Percentiles rank a stretch among this genome's conserved stretches.
These are phyloP conservation scores for Alternaria rosae DNA, from an alignment of 2,329 filamentous ascomycete genomes.

Conservation along the genomic window DNA sequence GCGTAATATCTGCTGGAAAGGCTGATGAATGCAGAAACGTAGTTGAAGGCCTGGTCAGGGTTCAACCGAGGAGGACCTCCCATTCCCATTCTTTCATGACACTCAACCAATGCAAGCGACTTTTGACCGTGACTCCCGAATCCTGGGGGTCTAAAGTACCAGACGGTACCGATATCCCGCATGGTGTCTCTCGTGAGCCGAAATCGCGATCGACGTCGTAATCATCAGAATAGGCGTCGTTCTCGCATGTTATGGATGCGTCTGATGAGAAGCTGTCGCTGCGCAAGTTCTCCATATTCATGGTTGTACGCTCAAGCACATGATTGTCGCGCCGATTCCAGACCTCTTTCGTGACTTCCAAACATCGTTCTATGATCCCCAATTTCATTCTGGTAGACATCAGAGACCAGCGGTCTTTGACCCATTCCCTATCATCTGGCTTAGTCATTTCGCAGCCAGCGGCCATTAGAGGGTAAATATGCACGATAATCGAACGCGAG, in stretches of 20 bases:
- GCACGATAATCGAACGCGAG: constrained; percentile 70
- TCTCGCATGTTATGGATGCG: constrained; percentile 32
- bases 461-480: constrained; percentile 73
- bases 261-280: constrained; percentile 17
- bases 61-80: constrained; percentile 56
- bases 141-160: constrained; percentile 56
- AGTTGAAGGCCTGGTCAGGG: background rate
- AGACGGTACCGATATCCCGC: constrained; percentile 1
- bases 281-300: constrained; percentile 1
- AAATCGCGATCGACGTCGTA: constrained; percentile 25
- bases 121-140: constrained; percentile 69
- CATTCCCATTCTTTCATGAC: constrained; percentile 77
- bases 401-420: constrained; percentile 66
- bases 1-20: background rate
- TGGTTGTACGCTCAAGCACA: constrained; percentile 42
- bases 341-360: constrained; percentile 70
- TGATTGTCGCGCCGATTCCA: constrained; percentile 69
- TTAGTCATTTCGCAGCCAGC: constrained; percentile 70
- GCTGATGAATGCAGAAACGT: background rate
- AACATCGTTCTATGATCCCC: constrained; percentile 71
- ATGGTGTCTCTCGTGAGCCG: constrained; percentile 21
- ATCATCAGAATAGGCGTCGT: constrained; percentile 29
- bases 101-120: constrained; percentile 71
- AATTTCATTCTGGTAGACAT: constrained; percentile 70
- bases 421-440: constrained; percentile 69